Evolutionary conservation across 768 basidiomycete genomes (phyloP).

Genomic region (Termitomyces sp.): DNA sequence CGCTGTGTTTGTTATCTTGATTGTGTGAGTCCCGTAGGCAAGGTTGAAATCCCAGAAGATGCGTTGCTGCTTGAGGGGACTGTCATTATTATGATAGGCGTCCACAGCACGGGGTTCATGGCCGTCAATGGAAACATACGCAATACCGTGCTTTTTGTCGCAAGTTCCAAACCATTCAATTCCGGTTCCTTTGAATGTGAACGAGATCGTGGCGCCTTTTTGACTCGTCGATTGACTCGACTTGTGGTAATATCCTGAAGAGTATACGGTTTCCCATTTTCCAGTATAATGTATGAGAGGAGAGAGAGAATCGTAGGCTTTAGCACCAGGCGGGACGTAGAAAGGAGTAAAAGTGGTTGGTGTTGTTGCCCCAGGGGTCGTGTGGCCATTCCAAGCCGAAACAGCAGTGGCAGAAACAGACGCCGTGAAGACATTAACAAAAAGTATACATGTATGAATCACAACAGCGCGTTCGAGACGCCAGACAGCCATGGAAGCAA

Average conservation of each 20-base stretch:
- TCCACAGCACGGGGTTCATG: slow-evolving; percentile 44
- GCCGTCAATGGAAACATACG: slow-evolving; percentile 61
- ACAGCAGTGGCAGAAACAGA: slow-evolving; percentile 27
- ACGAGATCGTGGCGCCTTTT: slow-evolving; percentile 46
- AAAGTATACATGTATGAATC: slow-evolving; percentile 12
- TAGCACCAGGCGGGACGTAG: slow-evolving; percentile 73
- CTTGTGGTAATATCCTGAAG: slow-evolving; percentile 47
- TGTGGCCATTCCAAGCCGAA: slow-evolving; percentile 71
- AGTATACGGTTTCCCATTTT: slow-evolving; percentile 55
- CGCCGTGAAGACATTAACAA: slow-evolving; percentile 12
- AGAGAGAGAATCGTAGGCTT: slow-evolving; percentile 68
- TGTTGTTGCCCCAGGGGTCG: slow-evolving; percentile 45
- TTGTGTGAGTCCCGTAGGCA: slow-evolving; percentile 48
- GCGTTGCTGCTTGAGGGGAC: slow-evolving; percentile 53
- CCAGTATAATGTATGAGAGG: slow-evolving; percentile 65
- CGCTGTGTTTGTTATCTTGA: slow-evolving; percentile 63
- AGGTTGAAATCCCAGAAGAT: slow-evolving; percentile 62
- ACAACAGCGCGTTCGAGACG: slow-evolving; percentile 4
- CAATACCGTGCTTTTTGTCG: slow-evolving; percentile 52
- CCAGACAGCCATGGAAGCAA: slow-evolving; percentile 15
- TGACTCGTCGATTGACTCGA: slow-evolving; percentile 51
- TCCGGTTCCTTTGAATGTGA: slow-evolving; percentile 71
- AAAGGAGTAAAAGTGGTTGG: slow-evolving; percentile 58
- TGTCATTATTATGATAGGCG: slow-evolving; percentile 32
- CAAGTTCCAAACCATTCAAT: slow-evolving; percentile 77